Evolutionary conservation across 257 asterid genomes (phyloP), one percentile per base, ranked within the genome.

Genomic region (Paulownia fortunei): DNA sequence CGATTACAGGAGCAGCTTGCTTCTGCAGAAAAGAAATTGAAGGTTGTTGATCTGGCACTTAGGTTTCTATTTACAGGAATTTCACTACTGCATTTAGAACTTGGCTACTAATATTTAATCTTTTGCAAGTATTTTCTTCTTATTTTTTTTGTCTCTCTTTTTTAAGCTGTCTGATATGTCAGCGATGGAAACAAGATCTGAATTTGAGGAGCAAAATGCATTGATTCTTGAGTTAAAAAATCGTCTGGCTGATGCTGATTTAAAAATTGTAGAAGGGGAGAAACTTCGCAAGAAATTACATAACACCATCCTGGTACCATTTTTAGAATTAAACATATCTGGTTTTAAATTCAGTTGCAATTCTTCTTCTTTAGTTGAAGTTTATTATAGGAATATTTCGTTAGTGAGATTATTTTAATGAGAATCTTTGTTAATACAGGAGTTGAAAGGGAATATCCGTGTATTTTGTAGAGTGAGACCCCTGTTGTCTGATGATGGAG

Each of bases 401-500:
- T 65, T 13, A 15, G 6, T 41, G n/a, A 19, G 21, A 72, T 65
- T 54, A 10, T 75, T 42, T 66, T 23, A 30, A 34, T 59, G 44
- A 18, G 15, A 47, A 19, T 65, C 32, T 55, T 72, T 84, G 63
- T 79, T 72, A 13, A 61, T 67, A 8, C 85, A 96, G 99, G 99
- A 96, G 81, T 66, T 96, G 77, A 96, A 96, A 81, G 99, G 98
- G 54, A 96, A 96, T 63, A 96, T 94, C 36, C 89, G 97, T 6
- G 98, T 94, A 72, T 96, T 96, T 67, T 96, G 99, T 84, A 84
- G 98, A 81, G 99, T 96, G 78, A 85, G 99, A 41, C 99, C 97
- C 47, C 51, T 92, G 59, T 83, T 91, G 80, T 88, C 90, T 58
- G 99, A 92, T 76, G 98, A 96, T 73, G 88, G 82, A 71, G 88